A percentile compares a stretch with the other conserved stretches of the same genome.
phyloP scores from a whole-genome alignment of 768 basidiomycete species.

The Coprinopsis strossmayeri region DNA sequence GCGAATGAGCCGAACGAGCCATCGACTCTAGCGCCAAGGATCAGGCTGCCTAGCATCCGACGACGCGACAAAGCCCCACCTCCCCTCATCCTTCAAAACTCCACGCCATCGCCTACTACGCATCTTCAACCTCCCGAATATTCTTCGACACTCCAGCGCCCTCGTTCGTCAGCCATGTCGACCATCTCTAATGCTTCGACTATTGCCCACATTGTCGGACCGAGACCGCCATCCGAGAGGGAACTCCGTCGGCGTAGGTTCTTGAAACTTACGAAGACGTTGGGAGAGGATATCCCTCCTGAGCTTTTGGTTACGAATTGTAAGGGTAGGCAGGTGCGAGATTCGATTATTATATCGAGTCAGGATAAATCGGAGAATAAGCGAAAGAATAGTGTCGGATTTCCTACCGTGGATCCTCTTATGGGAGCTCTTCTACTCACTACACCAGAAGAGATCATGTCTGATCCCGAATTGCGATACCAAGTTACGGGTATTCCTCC shows the following conservation, averaged over 20 bases:
- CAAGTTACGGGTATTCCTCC: background rate
- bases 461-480: background rate
- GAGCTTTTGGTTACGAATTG: slow-evolving; percentile 4
- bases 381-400: background rate
- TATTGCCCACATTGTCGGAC: background rate
- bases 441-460: background rate
- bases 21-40: too few species aligned
- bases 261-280: slow-evolving; percentile 7
- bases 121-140: background rate
- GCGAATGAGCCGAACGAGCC: too few species aligned
- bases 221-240: slow-evolving; percentile 3
- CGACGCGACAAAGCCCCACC: too few species aligned
- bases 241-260: slow-evolving; percentile 7
- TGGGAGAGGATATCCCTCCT: slow-evolving; percentile 9
- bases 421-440: background rate
- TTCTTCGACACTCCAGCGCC: background rate
- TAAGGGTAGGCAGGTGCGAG: background rate
- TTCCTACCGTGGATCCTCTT: background rate
- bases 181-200: background rate
- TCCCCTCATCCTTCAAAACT: background rate
- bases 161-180: background rate
- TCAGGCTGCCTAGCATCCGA: too few species aligned
- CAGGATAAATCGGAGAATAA: background rate
- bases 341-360: background rate
- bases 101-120: background rate